A percentile compares a stretch with the other conserved stretches of the same genome.
phyloP scores from a whole-genome alignment of 139 green algal genomes.

The Auxenochlorella pyrenoidosa region DNA sequence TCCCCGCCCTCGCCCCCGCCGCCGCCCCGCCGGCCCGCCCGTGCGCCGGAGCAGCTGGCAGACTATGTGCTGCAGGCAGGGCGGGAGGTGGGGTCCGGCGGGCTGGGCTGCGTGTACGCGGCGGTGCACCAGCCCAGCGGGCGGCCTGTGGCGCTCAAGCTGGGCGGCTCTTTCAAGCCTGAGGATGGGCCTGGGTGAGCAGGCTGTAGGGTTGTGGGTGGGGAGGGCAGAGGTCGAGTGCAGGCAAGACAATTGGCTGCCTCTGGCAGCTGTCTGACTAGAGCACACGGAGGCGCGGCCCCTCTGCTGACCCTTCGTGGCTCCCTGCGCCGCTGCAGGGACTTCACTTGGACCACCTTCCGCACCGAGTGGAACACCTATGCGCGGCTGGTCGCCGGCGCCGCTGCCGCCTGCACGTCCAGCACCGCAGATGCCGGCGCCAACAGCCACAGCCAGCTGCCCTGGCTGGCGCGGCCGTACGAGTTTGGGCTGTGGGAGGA shows the following conservation, averaged over 20 bases:
- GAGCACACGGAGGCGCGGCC: too few relatives aligned
- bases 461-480: slow-evolving; percentile 18
- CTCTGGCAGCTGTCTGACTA: too few relatives aligned
- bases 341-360: slow-evolving; percentile 22
- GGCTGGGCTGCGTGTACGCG: slow-evolving; percentile 18
- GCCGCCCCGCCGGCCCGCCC: background rate
- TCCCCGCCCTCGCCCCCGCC: background rate
- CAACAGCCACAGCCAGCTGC: background rate
- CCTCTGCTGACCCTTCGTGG: too few relatives aligned
- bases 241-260: background rate
- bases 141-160: slow-evolving; percentile 19
- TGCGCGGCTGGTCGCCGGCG: background rate
- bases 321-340: too few relatives aligned
- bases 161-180: background rate
- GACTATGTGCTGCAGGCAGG: background rate
- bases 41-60: background rate
- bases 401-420: background rate
- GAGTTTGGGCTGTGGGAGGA: slow-evolving; percentile 18
- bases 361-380: slow-evolving; percentile 35
- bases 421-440: background rate
- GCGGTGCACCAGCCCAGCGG: background rate
- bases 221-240: background rate
- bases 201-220: background rate
- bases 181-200: background rate
- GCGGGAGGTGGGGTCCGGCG: slow-evolving; percentile 4